phyloP scores from a whole-genome alignment of 495 filamentous ascomycete genomes.

The Penicillium cosmopolitanum region DNA sequence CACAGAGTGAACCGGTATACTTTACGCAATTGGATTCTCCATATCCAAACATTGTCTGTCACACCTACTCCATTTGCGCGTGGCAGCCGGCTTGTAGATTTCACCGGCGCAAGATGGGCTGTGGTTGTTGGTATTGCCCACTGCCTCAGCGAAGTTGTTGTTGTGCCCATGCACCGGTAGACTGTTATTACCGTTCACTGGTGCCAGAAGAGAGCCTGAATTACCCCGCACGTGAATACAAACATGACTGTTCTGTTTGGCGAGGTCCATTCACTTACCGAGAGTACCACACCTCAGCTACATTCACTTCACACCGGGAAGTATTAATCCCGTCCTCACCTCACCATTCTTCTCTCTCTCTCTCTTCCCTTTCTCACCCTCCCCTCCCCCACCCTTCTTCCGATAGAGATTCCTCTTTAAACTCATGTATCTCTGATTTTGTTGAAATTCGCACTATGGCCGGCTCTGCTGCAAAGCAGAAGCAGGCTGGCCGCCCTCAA shows the following conservation, averaged over 20 bases:
- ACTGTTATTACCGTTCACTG: not conserved
- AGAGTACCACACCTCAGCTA: not conserved
- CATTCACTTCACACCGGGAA: too few relatives aligned
- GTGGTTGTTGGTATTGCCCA: not conserved
- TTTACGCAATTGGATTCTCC: not conserved
- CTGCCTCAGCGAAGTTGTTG: constrained; percentile 2
- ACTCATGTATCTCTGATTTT: not conserved
- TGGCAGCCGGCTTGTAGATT: constrained; percentile 1
- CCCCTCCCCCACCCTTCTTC: too few relatives aligned
- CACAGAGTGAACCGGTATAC: not conserved
- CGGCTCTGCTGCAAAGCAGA: not conserved
- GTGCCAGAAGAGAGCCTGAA: not conserved
- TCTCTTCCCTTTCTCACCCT: not conserved
- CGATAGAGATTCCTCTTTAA: too few relatives aligned
- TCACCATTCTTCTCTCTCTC: too few relatives aligned
- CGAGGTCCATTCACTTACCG: not conserved
- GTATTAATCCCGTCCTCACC: too few relatives aligned
- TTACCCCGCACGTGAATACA: not conserved
- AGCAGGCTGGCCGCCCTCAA: not conserved
- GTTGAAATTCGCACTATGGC: not conserved
- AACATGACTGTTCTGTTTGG: not conserved
- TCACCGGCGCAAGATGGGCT: not conserved
- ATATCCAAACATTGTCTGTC: not conserved
- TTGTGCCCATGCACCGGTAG: not conserved
- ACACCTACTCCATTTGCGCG: not conserved